Conservation (phyloP, 2,329 filamentous ascomycete genomes). For the Nigrospora osmanthi region DNA sequence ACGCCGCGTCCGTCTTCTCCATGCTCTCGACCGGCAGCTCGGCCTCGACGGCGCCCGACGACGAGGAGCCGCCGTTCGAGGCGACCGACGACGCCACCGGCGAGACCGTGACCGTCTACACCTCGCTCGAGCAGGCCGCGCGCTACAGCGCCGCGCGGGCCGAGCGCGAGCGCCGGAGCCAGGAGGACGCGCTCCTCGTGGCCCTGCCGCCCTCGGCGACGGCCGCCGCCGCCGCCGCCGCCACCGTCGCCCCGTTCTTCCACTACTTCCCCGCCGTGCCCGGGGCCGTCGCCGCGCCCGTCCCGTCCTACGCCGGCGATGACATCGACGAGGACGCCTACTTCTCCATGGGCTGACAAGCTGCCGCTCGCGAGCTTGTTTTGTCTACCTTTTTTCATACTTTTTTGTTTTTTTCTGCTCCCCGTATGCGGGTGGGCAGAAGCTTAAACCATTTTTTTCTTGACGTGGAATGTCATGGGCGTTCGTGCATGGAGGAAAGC, state of each 20-base stretch:
- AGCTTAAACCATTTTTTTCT: too few relatives aligned
- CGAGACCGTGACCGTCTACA: constrained; percentile 18
- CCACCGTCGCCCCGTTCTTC: too few relatives aligned
- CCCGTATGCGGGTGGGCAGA: neutral
- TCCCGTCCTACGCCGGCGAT: neutral
- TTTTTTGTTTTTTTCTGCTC: neutral
- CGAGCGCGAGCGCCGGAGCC: constrained; percentile 9
- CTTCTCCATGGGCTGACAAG: constrained; percentile 7
- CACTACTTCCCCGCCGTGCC: too few relatives aligned
- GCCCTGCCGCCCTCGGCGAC: neutral
- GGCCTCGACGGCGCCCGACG: constrained; percentile 12
- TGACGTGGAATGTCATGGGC: too few relatives aligned
- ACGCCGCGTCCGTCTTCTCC: constrained; percentile 12
- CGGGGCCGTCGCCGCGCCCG: too few relatives aligned
- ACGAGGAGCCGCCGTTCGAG: constrained; percentile 8
- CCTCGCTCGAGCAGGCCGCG: constrained; percentile 21
- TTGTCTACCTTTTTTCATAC: neutral
- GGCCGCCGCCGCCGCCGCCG: too few relatives aligned
- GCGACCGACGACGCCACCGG: constrained; percentile 13
- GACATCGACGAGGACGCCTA: constrained; percentile 6
- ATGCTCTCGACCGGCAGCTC: constrained; percentile 9
- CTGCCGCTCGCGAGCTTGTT: neutral
- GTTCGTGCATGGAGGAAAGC: too few relatives aligned
- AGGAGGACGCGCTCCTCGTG: constrained; percentile 7
- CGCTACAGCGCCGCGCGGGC: constrained; percentile 13